Evolutionary conservation across 352 stramenopile genomes (phyloP).

Genomic region (Phytophthora uliginosa): DNA sequence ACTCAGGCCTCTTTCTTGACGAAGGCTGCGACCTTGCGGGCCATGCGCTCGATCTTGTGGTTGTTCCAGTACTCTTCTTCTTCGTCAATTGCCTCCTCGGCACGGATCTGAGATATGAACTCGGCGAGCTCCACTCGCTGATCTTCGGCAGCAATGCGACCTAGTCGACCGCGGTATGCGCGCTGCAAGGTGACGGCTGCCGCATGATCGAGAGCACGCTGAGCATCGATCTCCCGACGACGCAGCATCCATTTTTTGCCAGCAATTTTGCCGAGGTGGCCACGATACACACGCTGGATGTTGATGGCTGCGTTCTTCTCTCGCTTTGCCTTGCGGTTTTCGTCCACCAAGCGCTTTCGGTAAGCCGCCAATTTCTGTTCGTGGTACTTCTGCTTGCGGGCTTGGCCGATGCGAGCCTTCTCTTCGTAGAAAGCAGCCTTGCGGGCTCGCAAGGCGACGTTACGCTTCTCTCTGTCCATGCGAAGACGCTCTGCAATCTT

Average conservation of each 20-base stretch:
- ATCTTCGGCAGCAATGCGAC: slow-evolving; percentile 84
- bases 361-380: slow-evolving; percentile 72
- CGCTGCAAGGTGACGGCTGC: slow-evolving; percentile 90
- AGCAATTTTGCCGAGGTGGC: slow-evolving; percentile 84
- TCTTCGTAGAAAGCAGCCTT: slow-evolving; percentile 55
- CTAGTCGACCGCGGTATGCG: slow-evolving; percentile 88
- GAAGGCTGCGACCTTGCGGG: slow-evolving; percentile 64
- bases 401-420: slow-evolving; percentile 70
- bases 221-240: slow-evolving; percentile 86
- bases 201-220: slow-evolving; percentile 78
- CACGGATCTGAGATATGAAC: slow-evolving; percentile 93
- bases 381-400: slow-evolving; percentile 74
- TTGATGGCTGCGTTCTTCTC: slow-evolving; percentile 58
- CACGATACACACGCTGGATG: slow-evolving; percentile 83
- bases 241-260: slow-evolving; percentile 88
- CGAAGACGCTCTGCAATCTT: slow-evolving; percentile 55
- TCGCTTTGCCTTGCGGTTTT: slow-evolving; percentile 74
- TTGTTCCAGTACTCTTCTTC: slow-evolving; percentile 84
- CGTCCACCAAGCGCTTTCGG: slow-evolving; percentile 62
- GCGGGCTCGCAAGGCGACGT: slow-evolving; percentile 48
- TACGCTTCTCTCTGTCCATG: slow-evolving; percentile 64
- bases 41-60: slow-evolving; percentile 64
- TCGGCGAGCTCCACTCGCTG: slow-evolving; percentile 92
- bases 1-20: slow-evolving; percentile 67
- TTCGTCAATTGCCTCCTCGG: slow-evolving; percentile 92